Evolutionary conservation across 208 protist species (phyloP).

Genomic region (Angomonas ambiguus): DNA sequence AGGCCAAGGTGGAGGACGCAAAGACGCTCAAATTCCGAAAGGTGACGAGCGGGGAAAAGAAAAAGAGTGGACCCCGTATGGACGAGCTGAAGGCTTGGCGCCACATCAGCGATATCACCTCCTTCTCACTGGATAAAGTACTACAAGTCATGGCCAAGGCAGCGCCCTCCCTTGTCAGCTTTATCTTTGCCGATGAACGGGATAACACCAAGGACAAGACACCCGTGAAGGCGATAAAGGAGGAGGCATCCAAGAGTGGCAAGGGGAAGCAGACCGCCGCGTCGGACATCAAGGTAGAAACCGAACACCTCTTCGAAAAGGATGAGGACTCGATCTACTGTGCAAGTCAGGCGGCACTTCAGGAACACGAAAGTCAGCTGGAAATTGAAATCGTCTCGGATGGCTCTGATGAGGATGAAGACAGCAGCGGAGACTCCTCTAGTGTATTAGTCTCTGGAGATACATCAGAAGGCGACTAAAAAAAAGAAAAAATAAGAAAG

Average conservation of each 20-base stretch:
- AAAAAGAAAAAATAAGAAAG: neutral
- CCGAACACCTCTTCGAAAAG: slow-evolving; percentile 37
- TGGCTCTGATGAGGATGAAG: slow-evolving; percentile 37
- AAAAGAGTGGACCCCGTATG: slow-evolving; percentile 86
- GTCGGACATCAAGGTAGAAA: slow-evolving; percentile 41
- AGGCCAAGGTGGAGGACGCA: slow-evolving; percentile 14
- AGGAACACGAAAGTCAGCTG: slow-evolving; percentile 52
- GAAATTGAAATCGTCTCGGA: slow-evolving; percentile 76
- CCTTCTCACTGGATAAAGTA: slow-evolving; percentile 81
- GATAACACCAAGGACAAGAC: slow-evolving; percentile 54
- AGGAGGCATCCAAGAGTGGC: slow-evolving; percentile 9
- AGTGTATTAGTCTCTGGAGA: neutral
- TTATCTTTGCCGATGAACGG: slow-evolving; percentile 86
- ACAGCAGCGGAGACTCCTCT: slow-evolving; percentile 2
- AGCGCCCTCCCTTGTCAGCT: slow-evolving; percentile 61
- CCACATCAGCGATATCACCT: slow-evolving; percentile 51
- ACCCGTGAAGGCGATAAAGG: slow-evolving; percentile 8
- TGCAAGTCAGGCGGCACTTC: slow-evolving; percentile 54
- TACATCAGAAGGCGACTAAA: neutral
- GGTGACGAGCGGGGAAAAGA: slow-evolving; percentile 46
- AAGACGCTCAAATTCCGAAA: slow-evolving; percentile 67
- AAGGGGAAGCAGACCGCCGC: slow-evolving; percentile 1
- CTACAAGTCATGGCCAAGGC: slow-evolving; percentile 40
- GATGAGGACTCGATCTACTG: slow-evolving; percentile 78
- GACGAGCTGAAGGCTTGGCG: slow-evolving; percentile 89